phyloP scores from a whole-genome alignment of 2,329 filamentous ascomycete genomes.

The Penicillium janthinellum region DNA sequence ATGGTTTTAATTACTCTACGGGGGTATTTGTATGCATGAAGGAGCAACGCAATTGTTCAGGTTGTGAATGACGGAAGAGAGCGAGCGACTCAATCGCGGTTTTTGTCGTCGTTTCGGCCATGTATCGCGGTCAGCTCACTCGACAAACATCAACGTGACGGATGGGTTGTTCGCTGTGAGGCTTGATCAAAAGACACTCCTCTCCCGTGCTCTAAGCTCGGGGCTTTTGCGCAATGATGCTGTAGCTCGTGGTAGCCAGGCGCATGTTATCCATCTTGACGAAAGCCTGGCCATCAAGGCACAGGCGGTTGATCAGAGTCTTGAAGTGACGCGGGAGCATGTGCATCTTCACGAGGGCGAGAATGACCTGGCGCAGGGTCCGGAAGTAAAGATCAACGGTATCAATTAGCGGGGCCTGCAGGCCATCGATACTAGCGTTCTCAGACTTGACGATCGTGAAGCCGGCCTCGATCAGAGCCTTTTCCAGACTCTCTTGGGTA shows the following conservation, averaged over 20 bases:
- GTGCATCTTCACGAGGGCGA: conserved; percentile 51
- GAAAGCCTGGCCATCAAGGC: conserved; percentile 57
- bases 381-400: conserved; percentile 59
- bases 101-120: not conserved
- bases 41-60: not conserved
- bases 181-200: not conserved
- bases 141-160: not conserved
- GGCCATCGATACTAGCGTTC: conserved; percentile 55
- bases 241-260: conserved; percentile 55
- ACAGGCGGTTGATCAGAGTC: conserved; percentile 56
- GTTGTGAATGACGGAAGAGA: not conserved
- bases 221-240: conserved; percentile 55
- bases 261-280: conserved; percentile 59
- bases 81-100: not conserved
- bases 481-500: conserved; percentile 52
- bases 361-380: conserved; percentile 52
- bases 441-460: conserved; percentile 53
- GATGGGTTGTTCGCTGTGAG: not conserved
- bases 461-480: conserved; percentile 50
- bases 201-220: conserved; percentile 9
- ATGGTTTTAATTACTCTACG: conserved; percentile 20
- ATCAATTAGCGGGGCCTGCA: conserved; percentile 57
- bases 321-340: conserved; percentile 56
- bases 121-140: not conserved
- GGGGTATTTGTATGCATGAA: conserved; percentile 17